Evolutionary conservation across 192 early-diverging fungal genomes (phyloP).

Genomic region (Dissophora ornata): DNA sequence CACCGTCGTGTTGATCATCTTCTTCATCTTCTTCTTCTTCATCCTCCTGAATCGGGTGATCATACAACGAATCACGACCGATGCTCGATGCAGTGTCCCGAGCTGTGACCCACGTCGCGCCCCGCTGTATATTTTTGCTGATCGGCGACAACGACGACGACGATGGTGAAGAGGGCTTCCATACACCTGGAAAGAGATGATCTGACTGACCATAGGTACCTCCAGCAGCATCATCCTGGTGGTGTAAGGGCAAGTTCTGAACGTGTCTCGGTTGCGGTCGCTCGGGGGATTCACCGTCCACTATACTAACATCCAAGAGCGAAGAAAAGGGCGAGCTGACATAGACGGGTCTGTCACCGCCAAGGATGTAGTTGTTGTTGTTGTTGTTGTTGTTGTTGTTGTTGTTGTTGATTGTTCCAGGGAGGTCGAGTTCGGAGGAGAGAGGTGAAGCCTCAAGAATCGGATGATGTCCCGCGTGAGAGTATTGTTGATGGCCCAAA

Average conservation of each 20-base stretch:
- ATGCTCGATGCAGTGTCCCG: conserved; percentile 26
- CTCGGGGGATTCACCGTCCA: background rate
- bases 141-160: conserved; percentile 14
- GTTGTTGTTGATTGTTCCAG: conserved; percentile 3
- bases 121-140: conserved; percentile 16
- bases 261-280: conserved; percentile 22
- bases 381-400: too few species aligned
- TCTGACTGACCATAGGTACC: background rate
- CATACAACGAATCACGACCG: conserved; percentile 6
- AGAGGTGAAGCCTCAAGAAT: conserved; percentile 41
- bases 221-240: background rate
- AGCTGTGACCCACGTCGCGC: conserved; percentile 33
- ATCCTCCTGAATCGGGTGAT: conserved; percentile 21
- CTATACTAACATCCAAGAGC: conserved; percentile 8
- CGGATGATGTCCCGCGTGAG: conserved; percentile 13
- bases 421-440: conserved; percentile 39
- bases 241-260: conserved; percentile 7
- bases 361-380: too few species aligned
- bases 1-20: background rate
- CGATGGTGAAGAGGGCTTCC: conserved; percentile 24
- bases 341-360: conserved; percentile 12
- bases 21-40: conserved; percentile 23
- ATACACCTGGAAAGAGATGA: conserved; percentile 15
- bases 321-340: conserved; percentile 31
- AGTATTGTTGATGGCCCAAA: conserved; percentile 1